Base-by-base conservation (phyloP, 805 yeast species). In the Clavispora vitiphila region DNA sequence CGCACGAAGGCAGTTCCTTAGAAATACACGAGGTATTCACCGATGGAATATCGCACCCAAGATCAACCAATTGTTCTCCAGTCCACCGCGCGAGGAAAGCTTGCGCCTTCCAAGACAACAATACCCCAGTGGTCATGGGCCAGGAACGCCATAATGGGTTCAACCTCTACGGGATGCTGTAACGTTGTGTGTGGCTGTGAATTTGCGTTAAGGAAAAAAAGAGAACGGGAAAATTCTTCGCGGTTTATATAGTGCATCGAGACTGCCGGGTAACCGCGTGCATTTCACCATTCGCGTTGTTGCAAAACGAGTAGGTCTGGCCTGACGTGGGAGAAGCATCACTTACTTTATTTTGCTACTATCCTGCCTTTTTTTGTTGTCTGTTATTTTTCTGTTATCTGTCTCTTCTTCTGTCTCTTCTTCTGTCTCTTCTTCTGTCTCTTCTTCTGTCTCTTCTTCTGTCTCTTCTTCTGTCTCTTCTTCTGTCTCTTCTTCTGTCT, bases 1-100 rank as follows among this genome's bases (percentile, higher is more conserved):
- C 71, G 71, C 84, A 78, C 84, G 83, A 80, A 80, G 84, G 84
- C 69, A 72, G 67, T 59, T 79, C 83, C 81, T 78, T 77, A 76
- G 80, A 64, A 62, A 62, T 65, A 70, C 59, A 56, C 58, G 56
- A 59, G 65, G 65, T 63, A 61, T 64, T 52, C 48, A 62, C 77
- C 68, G 68, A 77, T 76, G 82, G 71, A 69, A 63, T 70, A 77
- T 80, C 76, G 85, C 85, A 80, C 86, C 86, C 86, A 74, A 80
- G 86, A 80, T 71, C 77, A 65, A 67, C 76, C 59, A 62, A 55
- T 64, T 74, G 46, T 51, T 80, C 83, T 80, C 78, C 84, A 77
- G 82, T 69, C 74, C 81, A 73, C 61, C 67, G 52, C 48, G 66
- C 52, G 54, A 55, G 50, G 49, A 62, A 60, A 58, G 27, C 34